Evolutionary conservation across 2,329 filamentous ascomycete species (phyloP).

Genomic region (Fusarium sp.): DNA sequence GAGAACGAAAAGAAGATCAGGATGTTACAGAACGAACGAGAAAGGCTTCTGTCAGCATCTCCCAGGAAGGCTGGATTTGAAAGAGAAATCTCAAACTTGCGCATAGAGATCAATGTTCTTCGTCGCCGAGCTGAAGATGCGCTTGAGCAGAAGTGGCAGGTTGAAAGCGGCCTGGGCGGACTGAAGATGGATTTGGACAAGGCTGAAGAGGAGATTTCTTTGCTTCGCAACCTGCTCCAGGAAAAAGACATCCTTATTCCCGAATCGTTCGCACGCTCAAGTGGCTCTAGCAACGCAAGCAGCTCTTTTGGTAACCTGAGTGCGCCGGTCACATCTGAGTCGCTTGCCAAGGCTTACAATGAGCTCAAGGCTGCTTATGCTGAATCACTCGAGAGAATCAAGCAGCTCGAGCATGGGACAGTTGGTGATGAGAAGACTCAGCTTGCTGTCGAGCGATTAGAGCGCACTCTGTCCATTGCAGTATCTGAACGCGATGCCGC

Average conservation of each 20-base stretch:
- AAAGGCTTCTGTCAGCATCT: constrained; percentile 73
- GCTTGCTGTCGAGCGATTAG: constrained; percentile 70
- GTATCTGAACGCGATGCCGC: constrained; percentile 79
- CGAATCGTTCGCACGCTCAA: constrained; percentile 62
- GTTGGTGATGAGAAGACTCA: constrained; percentile 67
- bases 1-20: constrained; percentile 85
- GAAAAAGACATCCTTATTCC: constrained; percentile 85
- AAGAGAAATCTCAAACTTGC: constrained; percentile 80
- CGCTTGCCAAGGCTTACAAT: constrained; percentile 77
- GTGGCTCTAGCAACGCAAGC: constrained; percentile 45
- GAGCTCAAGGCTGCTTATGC: constrained; percentile 78
- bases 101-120: constrained; percentile 85
- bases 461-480: constrained; percentile 73
- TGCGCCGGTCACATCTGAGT: constrained; percentile 70
- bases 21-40: constrained; percentile 79
- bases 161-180: constrained; percentile 87
- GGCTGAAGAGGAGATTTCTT: constrained; percentile 89
- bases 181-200: constrained; percentile 97
- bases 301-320: constrained; percentile 41
- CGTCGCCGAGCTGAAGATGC: constrained; percentile 91
- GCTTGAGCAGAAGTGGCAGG: constrained; percentile 94
- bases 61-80: constrained; percentile 84
- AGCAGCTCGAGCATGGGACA: constrained; percentile 65
- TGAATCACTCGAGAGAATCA: constrained; percentile 73
- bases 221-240: constrained; percentile 79